Base-by-base conservation (phyloP, 1,284 basidiomycete genomes). In the Clitocybe nebularis region DNA sequence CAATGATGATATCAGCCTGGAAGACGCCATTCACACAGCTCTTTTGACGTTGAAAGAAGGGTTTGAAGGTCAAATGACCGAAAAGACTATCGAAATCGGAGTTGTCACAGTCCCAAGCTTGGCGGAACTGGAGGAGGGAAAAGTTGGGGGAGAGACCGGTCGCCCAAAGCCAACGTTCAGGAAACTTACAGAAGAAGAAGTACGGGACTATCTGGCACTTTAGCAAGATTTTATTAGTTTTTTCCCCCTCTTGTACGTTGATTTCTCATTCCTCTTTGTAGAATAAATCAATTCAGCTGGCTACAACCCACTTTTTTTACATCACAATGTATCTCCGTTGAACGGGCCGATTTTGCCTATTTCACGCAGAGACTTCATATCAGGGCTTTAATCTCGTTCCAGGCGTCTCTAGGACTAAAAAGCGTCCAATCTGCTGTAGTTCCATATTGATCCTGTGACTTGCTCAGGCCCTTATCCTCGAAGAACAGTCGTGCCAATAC, bases 1-100 rank as follows among this genome's bases (percentile, higher is more conserved):
- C 72, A 97, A 97, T 69, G 95, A 99, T 68, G 96, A 99, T 59
- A 95, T 99, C 58, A 96, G 93, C 52, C 72, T 99, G 44, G 96
- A 99, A 68, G 96, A 99, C 63, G 96, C 96, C 16, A 99, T 99
- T 56, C 96, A 99, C 68, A 99, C 96, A 5, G 95, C 96, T n/a
- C 79, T 99, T 28, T 71, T 99, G 51, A 99, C 96, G 14, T 74
- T 99, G 51, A 99, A 99, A 68, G 96, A 99, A 70, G 95, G 95
- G 6, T 98, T 98, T 56, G 96, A 99, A 67, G 96, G 96, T 9
- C 90, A 98, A 63, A 98, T 99, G 94, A 98, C 95, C 14, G 95
- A 98, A 70, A 95, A 98, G 74, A 99, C 96, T 24, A 96, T 99
- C 59, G 96, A 99, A 68, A 94, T 99, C 46, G 96, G 96, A 35